Conservation (phyloP, 2,329 filamentous ascomycete species). For the Exophiala viscosa region DNA sequence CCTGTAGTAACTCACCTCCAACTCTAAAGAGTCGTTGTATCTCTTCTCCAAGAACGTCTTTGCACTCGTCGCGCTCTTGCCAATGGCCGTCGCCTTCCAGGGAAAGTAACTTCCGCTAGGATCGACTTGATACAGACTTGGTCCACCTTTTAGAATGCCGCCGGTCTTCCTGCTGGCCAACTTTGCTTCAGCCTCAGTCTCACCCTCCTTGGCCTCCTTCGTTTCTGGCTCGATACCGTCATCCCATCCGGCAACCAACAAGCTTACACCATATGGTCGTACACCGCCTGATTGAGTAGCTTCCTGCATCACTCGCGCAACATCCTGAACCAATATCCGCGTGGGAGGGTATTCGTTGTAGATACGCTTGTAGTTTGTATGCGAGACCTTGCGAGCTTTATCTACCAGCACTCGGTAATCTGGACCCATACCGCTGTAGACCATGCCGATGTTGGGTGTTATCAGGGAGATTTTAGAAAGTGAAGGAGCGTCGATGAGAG, state of each 20-base stretch:
- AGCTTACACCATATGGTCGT: constrained; percentile 89
- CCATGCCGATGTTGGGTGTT: constrained; percentile 99
- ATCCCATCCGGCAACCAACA: constrained; percentile 96
- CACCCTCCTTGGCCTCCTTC: constrained; percentile 56
- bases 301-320: constrained; percentile 97
- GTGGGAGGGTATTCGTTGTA: constrained; percentile 99
- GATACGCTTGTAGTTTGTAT: constrained; percentile 98
- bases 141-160: constrained; percentile 90
- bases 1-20: constrained; percentile 54
- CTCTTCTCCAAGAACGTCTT: constrained; percentile 99
- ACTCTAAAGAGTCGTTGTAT: constrained; percentile 93
- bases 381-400: constrained; percentile 95
- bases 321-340: constrained; percentile 97
- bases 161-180: constrained; percentile 88
- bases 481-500: constrained; percentile 90
- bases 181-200: constrained; percentile 59
- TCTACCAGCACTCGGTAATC: constrained; percentile 98
- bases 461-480: constrained; percentile 97
- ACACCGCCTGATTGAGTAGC: constrained; percentile 98
- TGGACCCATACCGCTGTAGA: constrained; percentile 98
- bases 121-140: constrained; percentile 97
- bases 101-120: constrained; percentile 98
- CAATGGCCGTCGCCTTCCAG: constrained; percentile 98
- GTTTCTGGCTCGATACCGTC: constrained; percentile 89
- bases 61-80: constrained; percentile 95